A percentile compares a stretch with the other conserved stretches of the same genome.
phyloP scores from a whole-genome alignment of 345 rosid species.

The Rhizophora apiculata region DNA sequence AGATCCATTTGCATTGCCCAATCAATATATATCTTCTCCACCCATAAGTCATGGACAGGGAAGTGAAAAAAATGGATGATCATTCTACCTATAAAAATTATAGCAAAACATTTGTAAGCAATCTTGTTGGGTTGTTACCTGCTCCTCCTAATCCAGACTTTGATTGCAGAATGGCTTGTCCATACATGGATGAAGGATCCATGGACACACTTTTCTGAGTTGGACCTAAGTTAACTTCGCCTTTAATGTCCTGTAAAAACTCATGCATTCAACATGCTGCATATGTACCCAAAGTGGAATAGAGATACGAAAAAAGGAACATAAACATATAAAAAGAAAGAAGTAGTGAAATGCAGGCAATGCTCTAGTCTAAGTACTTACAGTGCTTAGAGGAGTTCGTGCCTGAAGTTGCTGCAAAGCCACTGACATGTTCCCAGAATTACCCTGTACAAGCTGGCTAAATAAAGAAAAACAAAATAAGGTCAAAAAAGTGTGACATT shows the following conservation, averaged over 20 bases:
- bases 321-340: neutral
- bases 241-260: conserved; percentile 48
- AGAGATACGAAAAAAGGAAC: neutral
- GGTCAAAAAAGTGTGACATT: conserved; percentile 3
- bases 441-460: conserved; percentile 62
- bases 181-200: conserved; percentile 58
- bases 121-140: conserved; percentile 31
- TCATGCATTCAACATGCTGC: conserved; percentile 22
- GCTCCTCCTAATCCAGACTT: conserved; percentile 51
- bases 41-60: neutral
- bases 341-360: neutral
- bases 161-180: conserved; percentile 55
- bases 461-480: conserved; percentile 14
- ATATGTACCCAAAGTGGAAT: neutral
- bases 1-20: neutral
- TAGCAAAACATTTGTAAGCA: neutral
- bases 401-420: conserved; percentile 53
- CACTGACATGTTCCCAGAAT: conserved; percentile 44
- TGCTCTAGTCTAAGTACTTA: conserved; percentile 28
- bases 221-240: conserved; percentile 44
- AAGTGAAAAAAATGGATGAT: neutral
- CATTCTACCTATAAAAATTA: neutral
- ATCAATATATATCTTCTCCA: neutral
- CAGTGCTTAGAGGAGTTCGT: conserved; percentile 33
- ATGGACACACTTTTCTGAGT: conserved; percentile 40